Percentiles rank a stretch among this genome's conserved stretches.
Conservation (phyloP, 148 eudicot species). For the Oxyria digyna region DNA sequence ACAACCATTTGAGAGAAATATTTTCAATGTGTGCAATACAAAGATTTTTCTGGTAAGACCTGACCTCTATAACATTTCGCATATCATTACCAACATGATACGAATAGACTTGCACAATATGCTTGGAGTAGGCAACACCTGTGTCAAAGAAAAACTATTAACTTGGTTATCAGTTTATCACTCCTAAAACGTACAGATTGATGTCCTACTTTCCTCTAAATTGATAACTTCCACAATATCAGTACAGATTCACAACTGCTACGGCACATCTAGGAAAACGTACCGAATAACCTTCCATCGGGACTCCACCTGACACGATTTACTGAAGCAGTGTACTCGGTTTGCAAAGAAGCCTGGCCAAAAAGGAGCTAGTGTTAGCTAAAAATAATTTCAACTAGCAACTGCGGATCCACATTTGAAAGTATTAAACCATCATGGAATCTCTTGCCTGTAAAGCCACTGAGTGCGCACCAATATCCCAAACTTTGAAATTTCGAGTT, state of each 20-base stretch:
- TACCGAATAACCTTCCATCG: constrained; percentile 54
- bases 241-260: background rate
- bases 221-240: background rate
- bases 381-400: background rate
- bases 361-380: constrained; percentile 2
- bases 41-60: background rate
- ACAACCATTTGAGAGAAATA: background rate
- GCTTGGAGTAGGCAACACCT: constrained; percentile 11
- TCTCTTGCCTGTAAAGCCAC: constrained; percentile 38
- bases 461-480: constrained; percentile 45
- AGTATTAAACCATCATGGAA: background rate
- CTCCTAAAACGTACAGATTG: background rate
- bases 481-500: constrained; percentile 38
- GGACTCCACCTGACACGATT: constrained; percentile 69
- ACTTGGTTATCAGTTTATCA: background rate
- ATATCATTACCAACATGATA: constrained; percentile 6
- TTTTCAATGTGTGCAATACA: background rate
- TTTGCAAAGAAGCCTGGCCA: constrained; percentile 41
- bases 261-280: background rate
- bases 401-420: background rate
- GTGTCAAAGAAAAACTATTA: background rate
- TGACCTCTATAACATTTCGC: constrained; percentile 2
- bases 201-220: background rate
- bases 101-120: constrained; percentile 8
- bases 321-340: constrained; percentile 40